These are phyloP conservation scores for Fusarium sororula DNA, from an alignment of 2,329 filamentous ascomycete species.

Conservation along the genomic window DNA sequence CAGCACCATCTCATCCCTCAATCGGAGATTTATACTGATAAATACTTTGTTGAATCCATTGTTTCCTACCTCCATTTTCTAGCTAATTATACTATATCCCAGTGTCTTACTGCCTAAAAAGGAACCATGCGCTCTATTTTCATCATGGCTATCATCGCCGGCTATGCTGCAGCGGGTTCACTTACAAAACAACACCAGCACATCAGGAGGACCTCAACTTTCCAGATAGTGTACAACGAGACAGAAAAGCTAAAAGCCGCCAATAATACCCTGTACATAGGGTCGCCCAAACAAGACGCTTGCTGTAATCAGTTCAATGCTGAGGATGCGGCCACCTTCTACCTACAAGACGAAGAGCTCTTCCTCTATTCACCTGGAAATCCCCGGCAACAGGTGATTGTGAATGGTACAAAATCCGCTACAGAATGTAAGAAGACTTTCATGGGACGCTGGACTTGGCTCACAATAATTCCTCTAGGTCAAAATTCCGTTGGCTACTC, in stretches of 20 bases:
- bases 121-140: not conserved
- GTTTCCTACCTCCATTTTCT: fast-evolving
- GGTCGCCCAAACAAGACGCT: not conserved
- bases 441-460: not conserved
- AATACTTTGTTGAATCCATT: not conserved
- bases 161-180: not conserved
- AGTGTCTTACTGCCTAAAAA: not conserved
- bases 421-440: not conserved
- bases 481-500: not conserved
- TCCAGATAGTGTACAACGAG: not conserved
- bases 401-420: not conserved
- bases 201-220: not conserved
- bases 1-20: not conserved
- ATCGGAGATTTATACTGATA: not conserved
- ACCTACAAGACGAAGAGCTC: not conserved
- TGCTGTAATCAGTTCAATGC: not conserved
- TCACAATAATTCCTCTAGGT: not conserved
- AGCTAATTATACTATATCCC: not conserved
- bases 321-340: not conserved
- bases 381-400: not conserved
- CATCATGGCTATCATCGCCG: not conserved
- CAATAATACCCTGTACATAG: not conserved
- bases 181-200: not conserved
- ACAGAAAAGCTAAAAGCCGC: not conserved
- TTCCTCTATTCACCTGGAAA: slow-evolving; percentile 1